Evolutionary conservation across 768 basidiomycete genomes (phyloP), one percentile per base, ranked within the genome.

Genomic region (Tulasnella calospora): DNA sequence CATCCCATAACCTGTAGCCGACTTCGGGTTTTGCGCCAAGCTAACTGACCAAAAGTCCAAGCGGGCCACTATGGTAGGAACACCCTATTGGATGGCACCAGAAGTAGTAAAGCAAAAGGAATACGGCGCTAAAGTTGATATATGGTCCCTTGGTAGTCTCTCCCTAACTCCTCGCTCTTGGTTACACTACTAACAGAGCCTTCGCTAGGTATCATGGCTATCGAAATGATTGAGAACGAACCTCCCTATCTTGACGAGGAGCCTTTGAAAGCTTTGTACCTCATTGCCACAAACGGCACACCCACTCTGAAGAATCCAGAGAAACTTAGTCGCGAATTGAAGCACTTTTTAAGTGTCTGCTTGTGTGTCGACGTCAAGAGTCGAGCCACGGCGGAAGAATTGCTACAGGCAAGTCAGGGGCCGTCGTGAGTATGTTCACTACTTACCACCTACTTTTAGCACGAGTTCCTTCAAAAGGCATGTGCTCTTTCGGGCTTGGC

Each of bases 51-150:
- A 97, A 85, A 98, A 97, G 84, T 96, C 94, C 12, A 98, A 98
- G 86, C 91, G 96, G 38, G 97, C 96, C 41, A 98, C 96, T 41
- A 98, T 98, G 96, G 96, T 98, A 71, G 96, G 96, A 2, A 98
- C 96, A 0, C 96, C 96, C 1, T 98, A 98, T 84, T 98, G 96
- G 96, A 98, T 98, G 96, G 96, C 96, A 0, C 96, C 96, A 0
- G 96, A 98, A 84, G 96, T 98, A 69, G 96, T 98, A 80, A 98
- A 96, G 36, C 91, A 96, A 77, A 98, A 98, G 84, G 96, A 98
- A 85, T 98, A 98, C 83, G 96, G 96, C 0, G 94, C 96, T 19
- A 98, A 98, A 83, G 96, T 98, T 21, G 96, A 98, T 82, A 95
- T 98, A 78, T 98, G 96, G 96, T 93, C 92, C 83, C 85, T 98